Conservation (phyloP, 1,284 basidiomycete species). For the Thelephora terrestris region DNA sequence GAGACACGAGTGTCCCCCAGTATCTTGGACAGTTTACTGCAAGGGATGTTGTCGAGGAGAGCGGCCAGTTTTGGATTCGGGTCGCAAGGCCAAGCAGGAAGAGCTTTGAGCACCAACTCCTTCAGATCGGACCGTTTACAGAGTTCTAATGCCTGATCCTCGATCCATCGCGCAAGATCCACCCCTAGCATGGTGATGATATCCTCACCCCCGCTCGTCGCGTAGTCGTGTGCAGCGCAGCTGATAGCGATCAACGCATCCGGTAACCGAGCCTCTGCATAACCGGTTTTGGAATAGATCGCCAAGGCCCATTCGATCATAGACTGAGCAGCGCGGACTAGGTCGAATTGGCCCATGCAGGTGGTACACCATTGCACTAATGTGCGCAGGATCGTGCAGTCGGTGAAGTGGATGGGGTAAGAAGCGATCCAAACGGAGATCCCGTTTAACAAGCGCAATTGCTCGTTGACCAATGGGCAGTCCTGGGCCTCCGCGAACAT, state of each 20-base stretch:
- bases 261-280: slow-evolving; percentile 43
- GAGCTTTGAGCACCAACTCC: slow-evolving; percentile 39
- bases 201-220: slow-evolving; percentile 20
- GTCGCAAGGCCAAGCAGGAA: slow-evolving; percentile 64
- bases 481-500: slow-evolving; percentile 60
- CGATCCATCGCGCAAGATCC: slow-evolving; percentile 54
- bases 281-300: slow-evolving; percentile 28
- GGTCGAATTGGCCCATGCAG: slow-evolving; percentile 59
- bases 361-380: slow-evolving; percentile 61
- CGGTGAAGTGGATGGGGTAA: slow-evolving; percentile 42
- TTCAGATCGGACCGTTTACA: slow-evolving; percentile 29
- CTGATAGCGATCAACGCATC: slow-evolving; percentile 58
- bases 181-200: slow-evolving; percentile 27
- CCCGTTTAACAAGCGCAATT: slow-evolving; percentile 67
- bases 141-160: slow-evolving; percentile 38
- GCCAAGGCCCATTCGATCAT: slow-evolving; percentile 70
- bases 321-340: slow-evolving; percentile 59
- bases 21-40: slow-evolving; percentile 38
- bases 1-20: slow-evolving; percentile 46
- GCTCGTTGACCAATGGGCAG: slow-evolving; percentile 79
- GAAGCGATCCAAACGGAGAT: slow-evolving; percentile 66
- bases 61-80: slow-evolving; percentile 35
- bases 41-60: slow-evolving; percentile 34
- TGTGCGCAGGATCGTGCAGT: slow-evolving; percentile 50
- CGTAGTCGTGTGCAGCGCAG: slow-evolving; percentile 45